Conservation (phyloP, 225 moss, liverwort and hornwort genomes). For the Ulota crispa region DNA sequence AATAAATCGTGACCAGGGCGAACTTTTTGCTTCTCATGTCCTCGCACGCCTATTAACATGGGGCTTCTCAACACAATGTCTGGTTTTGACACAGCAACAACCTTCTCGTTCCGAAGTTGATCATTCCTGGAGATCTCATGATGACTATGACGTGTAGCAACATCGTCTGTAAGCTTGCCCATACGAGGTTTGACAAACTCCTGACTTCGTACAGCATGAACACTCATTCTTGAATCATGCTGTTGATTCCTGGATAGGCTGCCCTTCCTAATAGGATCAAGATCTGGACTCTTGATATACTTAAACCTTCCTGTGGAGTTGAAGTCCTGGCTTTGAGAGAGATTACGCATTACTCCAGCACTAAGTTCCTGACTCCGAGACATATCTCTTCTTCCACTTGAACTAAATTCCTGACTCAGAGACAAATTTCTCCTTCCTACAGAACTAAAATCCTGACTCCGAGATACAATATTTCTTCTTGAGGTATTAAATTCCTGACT, state of each 20-base stretch:
- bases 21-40: conserved; percentile 35
- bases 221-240: neutral
- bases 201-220: conserved; percentile 25
- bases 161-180: conserved; percentile 15
- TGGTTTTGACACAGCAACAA: conserved; percentile 27
- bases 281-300: conserved; percentile 19
- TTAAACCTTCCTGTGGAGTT: neutral
- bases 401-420: conserved; percentile 22
- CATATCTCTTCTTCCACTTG: neutral
- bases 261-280: conserved; percentile 18
- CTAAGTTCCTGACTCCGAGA: neutral
- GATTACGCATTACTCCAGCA: neutral
- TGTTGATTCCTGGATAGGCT: conserved; percentile 21
- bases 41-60: conserved; percentile 29
- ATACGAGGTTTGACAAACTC: conserved; percentile 19
- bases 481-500: conserved; percentile 26
- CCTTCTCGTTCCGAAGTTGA: conserved; percentile 14
- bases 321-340: conserved; percentile 23
- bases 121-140: conserved; percentile 17
- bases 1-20: conserved; percentile 15
- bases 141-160: conserved; percentile 14
- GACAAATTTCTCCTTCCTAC: conserved; percentile 18
- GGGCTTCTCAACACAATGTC: conserved; percentile 51
- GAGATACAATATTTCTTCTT: conserved; percentile 19
- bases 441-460: conserved; percentile 32